These are phyloP conservation scores for Amylostereum areolatum DNA, from an alignment of 1,284 basidiomycete genomes.

Conservation along the genomic window DNA sequence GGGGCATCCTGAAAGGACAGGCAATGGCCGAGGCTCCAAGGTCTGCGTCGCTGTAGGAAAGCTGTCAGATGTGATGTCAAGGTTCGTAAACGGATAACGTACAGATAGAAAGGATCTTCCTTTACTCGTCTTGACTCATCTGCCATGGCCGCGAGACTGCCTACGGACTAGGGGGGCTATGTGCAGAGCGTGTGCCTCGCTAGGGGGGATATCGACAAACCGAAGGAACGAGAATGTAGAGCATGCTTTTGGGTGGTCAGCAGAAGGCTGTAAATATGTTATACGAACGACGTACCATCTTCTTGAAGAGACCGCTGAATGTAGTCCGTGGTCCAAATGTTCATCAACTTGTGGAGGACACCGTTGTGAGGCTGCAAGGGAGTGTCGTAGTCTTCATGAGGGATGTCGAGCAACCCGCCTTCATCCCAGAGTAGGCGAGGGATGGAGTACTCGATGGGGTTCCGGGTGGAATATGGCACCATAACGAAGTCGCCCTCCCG, in stretches of 20 bases:
- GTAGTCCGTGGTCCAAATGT: constrained; percentile 87
- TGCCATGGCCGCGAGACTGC: constrained; percentile 39
- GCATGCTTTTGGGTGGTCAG: constrained; percentile 9
- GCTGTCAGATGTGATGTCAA: constrained; percentile 9
- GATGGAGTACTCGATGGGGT: constrained; percentile 77
- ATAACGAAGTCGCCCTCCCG: constrained; percentile 85
- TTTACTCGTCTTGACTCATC: constrained; percentile 38
- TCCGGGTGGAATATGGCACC: constrained; percentile 81
- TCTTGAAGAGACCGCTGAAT: constrained; percentile 69
- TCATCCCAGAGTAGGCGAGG: constrained; percentile 79
- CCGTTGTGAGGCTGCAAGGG: constrained; percentile 53
- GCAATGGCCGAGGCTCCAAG: constrained; percentile 43
- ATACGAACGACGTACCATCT: constrained; percentile 40
- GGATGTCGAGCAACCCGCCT: constrained; percentile 70
- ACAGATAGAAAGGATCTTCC: constrained; percentile 44
- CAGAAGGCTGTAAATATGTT: neutral
- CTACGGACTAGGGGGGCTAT: constrained; percentile 51
- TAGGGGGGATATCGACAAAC: constrained; percentile 56
- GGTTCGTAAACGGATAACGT: constrained; percentile 22
- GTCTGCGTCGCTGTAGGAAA: constrained; percentile 42
- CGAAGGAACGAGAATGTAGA: constrained; percentile 74
- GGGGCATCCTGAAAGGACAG: constrained; percentile 24
- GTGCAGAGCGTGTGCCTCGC: constrained; percentile 61
- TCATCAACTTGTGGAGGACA: constrained; percentile 71
- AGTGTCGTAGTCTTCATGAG: constrained; percentile 43